These are phyloP conservation scores for Ambrosiella cleistominuta DNA, from an alignment of 2,329 filamentous ascomycete genomes.

Conservation along the genomic window DNA sequence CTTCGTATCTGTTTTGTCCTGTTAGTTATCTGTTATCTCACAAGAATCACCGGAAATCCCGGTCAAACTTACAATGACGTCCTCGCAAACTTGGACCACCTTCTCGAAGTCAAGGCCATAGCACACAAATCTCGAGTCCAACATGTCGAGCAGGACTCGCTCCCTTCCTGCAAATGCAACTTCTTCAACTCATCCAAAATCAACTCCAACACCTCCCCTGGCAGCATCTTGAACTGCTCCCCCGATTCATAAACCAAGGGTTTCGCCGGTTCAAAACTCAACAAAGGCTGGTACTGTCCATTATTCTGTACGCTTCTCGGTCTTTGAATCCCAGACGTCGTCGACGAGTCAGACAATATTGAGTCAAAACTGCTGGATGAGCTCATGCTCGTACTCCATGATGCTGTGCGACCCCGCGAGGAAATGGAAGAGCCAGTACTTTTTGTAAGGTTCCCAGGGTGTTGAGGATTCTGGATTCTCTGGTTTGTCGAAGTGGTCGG, in stretches of 20 bases:
- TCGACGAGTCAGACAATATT: slow-evolving; percentile 18
- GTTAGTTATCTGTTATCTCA: not conserved
- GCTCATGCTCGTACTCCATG: slow-evolving; percentile 23
- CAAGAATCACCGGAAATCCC: not conserved
- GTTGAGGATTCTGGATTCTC: slow-evolving; percentile 19
- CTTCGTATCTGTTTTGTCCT: slow-evolving; percentile 32
- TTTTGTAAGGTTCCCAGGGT: not conserved
- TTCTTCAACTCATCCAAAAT: slow-evolving; percentile 37
- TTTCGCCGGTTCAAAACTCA: slow-evolving; percentile 17
- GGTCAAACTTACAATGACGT: slow-evolving; percentile 29
- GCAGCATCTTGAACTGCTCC: slow-evolving; percentile 37
- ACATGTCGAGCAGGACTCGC: slow-evolving; percentile 42
- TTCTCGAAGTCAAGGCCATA: slow-evolving; percentile 32
- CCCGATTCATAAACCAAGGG: slow-evolving; percentile 25
- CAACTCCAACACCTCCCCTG: slow-evolving; percentile 39
- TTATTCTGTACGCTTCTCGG: slow-evolving; percentile 9
- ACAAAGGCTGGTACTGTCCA: slow-evolving; percentile 7
- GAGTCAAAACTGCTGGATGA: slow-evolving; percentile 20
- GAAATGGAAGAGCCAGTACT: slow-evolving; percentile 3
- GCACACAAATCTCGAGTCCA: slow-evolving; percentile 44
- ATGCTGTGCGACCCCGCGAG: slow-evolving; percentile 17
- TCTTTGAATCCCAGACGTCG: slow-evolving; percentile 9
- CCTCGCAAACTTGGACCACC: slow-evolving; percentile 34
- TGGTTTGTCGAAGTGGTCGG: slow-evolving; percentile 9
- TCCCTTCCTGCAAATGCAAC: slow-evolving; percentile 30